These are phyloP conservation scores for Phenoliferia sp. DNA, from an alignment of 1,284 basidiomycete genomes.

Conservation along the genomic window DNA sequence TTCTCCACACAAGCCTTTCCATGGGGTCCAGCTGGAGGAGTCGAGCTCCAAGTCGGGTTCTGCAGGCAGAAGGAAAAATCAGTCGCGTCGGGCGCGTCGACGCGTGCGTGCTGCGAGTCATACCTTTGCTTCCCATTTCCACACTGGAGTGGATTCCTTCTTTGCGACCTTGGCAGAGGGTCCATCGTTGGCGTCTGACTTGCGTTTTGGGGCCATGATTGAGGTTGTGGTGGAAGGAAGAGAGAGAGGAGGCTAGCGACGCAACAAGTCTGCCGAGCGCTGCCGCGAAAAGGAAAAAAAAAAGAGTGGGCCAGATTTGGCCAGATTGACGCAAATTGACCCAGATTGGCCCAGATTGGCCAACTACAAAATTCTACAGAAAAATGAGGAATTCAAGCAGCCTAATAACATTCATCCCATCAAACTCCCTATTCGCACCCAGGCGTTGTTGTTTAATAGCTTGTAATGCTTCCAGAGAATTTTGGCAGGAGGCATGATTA, in stretches of 20 bases:
- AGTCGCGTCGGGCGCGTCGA: background rate
- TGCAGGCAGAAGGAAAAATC: background rate
- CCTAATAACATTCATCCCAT: too few species aligned
- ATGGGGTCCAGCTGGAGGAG: background rate
- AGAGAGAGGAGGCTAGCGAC: background rate
- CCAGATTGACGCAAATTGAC: too few species aligned
- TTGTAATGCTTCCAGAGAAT: too few species aligned
- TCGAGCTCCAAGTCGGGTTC: background rate
- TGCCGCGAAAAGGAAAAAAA: too few species aligned
- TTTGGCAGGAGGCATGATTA: too few species aligned
- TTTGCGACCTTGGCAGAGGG: background rate
- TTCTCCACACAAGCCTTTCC: background rate
- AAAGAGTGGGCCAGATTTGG: too few species aligned
- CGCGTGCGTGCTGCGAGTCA: background rate
- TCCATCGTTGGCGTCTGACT: background rate
- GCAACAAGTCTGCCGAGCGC: too few species aligned
- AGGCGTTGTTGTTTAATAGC: too few species aligned
- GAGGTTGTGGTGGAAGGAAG: background rate
- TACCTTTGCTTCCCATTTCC: background rate
- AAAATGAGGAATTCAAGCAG: too few species aligned
- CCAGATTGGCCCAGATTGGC: too few species aligned
- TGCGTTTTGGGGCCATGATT: background rate
- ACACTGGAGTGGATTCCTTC: background rate
- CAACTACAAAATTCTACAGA: too few species aligned
- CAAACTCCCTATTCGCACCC: too few species aligned